A percentile compares a stretch with the other conserved stretches of the same genome.
Evolutionary conservation across 2,329 filamentous ascomycete species (phyloP).

Genomic region (Colletotrichum abscissum): DNA sequence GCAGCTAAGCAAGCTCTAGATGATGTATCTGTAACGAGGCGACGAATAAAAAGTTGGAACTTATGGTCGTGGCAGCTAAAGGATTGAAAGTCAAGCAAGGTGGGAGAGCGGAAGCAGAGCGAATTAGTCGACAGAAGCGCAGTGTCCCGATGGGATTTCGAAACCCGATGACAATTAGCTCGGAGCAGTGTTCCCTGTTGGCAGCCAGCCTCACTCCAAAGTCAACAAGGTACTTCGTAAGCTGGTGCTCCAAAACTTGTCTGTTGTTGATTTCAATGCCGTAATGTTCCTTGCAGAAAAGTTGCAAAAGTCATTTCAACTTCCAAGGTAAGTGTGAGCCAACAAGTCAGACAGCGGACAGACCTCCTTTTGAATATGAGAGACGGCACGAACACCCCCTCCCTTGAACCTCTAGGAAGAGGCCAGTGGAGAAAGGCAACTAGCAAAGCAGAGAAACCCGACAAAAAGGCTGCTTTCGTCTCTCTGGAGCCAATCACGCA

Average conservation of each 20-base stretch:
- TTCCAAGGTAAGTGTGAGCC: background rate
- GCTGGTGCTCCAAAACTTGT: too few species aligned
- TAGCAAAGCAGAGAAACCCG: background rate
- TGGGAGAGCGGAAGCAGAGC: background rate
- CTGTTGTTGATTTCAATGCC: background rate
- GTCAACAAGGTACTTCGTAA: background rate
- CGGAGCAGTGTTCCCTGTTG: conserved; percentile 23
- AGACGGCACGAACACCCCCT: conserved; percentile 27
- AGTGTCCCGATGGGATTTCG: conserved; percentile 26
- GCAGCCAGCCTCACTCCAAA: conserved; percentile 23
- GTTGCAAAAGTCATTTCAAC: too few species aligned
- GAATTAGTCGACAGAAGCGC: conserved; percentile 16
- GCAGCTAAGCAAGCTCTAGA: background rate
- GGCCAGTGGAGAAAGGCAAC: background rate
- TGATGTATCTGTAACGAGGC: background rate
- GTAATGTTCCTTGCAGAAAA: background rate
- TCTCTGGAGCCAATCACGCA: conserved; percentile 11
- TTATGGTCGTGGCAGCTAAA: background rate
- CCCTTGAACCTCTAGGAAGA: background rate
- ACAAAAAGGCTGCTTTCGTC: background rate
- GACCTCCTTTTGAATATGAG: background rate
- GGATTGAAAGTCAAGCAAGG: background rate
- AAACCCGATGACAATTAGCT: conserved; percentile 28
- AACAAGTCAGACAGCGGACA: background rate
- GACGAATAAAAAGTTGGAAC: background rate